Evolutionary conservation across 257 asterid genomes (phyloP), one percentile per base, ranked within the genome.

Genomic region (Solanum sitiens): DNA sequence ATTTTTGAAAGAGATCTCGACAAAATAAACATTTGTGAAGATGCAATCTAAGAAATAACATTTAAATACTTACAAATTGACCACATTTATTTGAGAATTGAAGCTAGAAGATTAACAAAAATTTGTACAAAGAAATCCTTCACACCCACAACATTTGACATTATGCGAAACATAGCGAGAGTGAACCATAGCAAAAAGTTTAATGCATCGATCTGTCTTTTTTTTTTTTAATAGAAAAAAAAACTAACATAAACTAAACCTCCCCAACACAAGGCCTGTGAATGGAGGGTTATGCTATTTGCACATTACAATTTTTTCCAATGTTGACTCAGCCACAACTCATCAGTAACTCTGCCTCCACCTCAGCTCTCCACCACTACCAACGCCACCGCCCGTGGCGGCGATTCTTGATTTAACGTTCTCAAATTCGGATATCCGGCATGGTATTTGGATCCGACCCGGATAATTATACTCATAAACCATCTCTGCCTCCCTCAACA

Each of bases 361-460:
- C 86, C 90, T 80, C 91, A 90, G 39, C 88, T 71, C n/a, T 20
- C 93, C 27, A 56, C 89, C 88, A 21, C 92, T 92, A 47, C 91
- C 86, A 56, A 89, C 88, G 18, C 92, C 93, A 47, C 91, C 86
- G 14, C 83, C 83, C 2, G 88, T 88, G 88, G 94, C 93, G 77
- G 95, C 95, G 42, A 95, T 93, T 88, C 89, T 91, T 91, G 86
- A 91, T 90, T 91, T 89, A 72, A 95, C 91, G 75, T 85, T 84
- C 82, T 95, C 97, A 30, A 95, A 89, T 59, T 92, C 89, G 44
- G 98, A 90, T 88, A 50, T 91, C 27, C 84, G 94, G 42, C 98
- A 95, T 6, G 98, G 97, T 72, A 95, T 93, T 90, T 95, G 97
- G 89, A 95, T 92, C 89, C 96, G 93, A 47, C 98, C 94, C 8